Base-by-base conservation (phyloP, 129 eudicot species). In the Centrapalus pauciflorus region DNA sequence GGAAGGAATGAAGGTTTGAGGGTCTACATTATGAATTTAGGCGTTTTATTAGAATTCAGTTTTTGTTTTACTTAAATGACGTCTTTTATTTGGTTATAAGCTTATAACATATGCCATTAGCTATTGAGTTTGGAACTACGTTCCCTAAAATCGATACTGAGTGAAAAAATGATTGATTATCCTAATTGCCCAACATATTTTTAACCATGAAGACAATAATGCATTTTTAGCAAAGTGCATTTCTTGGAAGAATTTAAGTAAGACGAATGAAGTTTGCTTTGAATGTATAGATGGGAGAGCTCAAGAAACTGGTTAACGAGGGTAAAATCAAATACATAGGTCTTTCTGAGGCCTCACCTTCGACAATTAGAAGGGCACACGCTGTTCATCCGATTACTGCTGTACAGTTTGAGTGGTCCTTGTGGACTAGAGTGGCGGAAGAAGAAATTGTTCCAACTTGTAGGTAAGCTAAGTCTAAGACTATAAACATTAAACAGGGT, bases 271-370 rank as follows among this genome's bases (percentile, higher is more conserved):
- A 46, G 24, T 50, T 12, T 70, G 12, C 7, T 11, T 64, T 63
- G 32, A 4, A 33, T 32, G 41, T 71, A n/a, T n/a, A 80, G 85
- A 80, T 80, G 78, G 64, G 76, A 66, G 85, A 71, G 29, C 65
- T 80, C 0, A 80, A 80, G 70, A 80, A 70, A 41, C 61, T 80
- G 19, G 81, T 75, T 54, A 71, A 80, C 34, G 75, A 76, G 49
- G 85, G 85, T 25, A 80, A 80, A 63, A 71, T 80, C 46, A 80
- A 71, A 57, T 80, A 80, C 12, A 27, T 80, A 56, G 85, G 85
- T 70, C 41, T 76, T 12, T 76, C 81, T 9, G 85, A 80, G 56
- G 85, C 81, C 32, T 50, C 81, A 21, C 72, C 84, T 16, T 41
- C 84, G 4, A 79, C 84, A 1, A 79, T 79, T 28, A 74, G 80